phyloP scores from a whole-genome alignment of 768 basidiomycete species.

The Daedaleopsis sinensis region DNA sequence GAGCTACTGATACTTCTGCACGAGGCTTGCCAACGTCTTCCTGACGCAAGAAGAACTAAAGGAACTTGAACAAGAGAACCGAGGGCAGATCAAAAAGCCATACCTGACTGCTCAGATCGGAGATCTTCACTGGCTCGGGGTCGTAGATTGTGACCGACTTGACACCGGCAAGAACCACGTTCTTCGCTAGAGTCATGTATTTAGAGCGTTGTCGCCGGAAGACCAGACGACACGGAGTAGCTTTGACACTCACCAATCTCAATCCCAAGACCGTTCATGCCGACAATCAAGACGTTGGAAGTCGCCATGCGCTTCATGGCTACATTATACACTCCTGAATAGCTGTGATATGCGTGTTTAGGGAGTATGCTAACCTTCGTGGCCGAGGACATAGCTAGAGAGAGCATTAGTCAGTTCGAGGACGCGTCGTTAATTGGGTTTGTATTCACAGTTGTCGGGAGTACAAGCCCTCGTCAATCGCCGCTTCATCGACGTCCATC shows the following conservation, averaged over 20 bases:
- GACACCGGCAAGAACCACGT: slow-evolving; percentile 92
- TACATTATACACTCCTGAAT: slow-evolving; percentile 39
- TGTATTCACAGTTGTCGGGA: slow-evolving; percentile 85
- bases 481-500: slow-evolving; percentile 87
- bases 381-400: slow-evolving; percentile 88
- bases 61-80: neutral
- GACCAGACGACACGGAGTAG: neutral
- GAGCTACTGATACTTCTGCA: slow-evolving; percentile 83
- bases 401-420: slow-evolving; percentile 12
- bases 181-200: slow-evolving; percentile 72
- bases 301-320: slow-evolving; percentile 99
- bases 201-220: neutral
- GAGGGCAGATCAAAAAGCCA: neutral
- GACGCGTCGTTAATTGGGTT: slow-evolving; percentile 8
- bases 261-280: slow-evolving; percentile 88
- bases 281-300: slow-evolving; percentile 93
- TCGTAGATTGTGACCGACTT: slow-evolving; percentile 97
- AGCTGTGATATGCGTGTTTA: neutral
- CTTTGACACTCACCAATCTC: slow-evolving; percentile 73
- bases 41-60: slow-evolving; percentile 90
- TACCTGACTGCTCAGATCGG: slow-evolving; percentile 93
- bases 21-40: slow-evolving; percentile 88
- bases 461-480: slow-evolving; percentile 93
- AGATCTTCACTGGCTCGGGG: slow-evolving; percentile 83
- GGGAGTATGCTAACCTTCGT: slow-evolving; percentile 68